Evolutionary conservation across 2,329 filamentous ascomycete species (phyloP).

Genomic region (Dothistroma septosporum): DNA sequence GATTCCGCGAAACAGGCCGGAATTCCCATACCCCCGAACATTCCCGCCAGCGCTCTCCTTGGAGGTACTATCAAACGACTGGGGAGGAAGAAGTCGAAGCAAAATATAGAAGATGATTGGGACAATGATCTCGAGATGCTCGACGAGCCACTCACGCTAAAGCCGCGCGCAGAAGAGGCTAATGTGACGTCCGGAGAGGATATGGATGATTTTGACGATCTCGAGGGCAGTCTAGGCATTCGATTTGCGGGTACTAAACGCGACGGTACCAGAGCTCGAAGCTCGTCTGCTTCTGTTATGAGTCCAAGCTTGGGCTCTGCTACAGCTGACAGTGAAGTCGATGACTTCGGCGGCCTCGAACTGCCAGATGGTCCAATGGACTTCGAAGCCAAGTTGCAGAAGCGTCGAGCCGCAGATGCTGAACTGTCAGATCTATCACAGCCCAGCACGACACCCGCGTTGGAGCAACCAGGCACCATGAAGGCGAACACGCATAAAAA

Average conservation of each 20-base stretch:
- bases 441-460: slow-evolving; percentile 32
- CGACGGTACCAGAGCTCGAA: slow-evolving; percentile 67
- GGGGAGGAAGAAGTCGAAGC: slow-evolving; percentile 52
- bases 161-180: slow-evolving; percentile 30
- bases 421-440: slow-evolving; percentile 34
- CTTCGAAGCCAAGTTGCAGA: slow-evolving; percentile 72
- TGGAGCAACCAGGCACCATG: slow-evolving; percentile 36
- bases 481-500: slow-evolving; percentile 36
- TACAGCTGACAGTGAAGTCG: slow-evolving; percentile 91
- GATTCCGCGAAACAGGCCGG: slow-evolving; percentile 81
- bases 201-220: slow-evolving; percentile 78
- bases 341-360: slow-evolving; percentile 83
- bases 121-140: slow-evolving; percentile 49
- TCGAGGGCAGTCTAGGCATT: slow-evolving; percentile 91
- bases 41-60: slow-evolving; percentile 82
- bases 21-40: slow-evolving; percentile 81
- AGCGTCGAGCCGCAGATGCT: slow-evolving; percentile 55
- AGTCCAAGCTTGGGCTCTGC: slow-evolving; percentile 92
- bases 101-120: slow-evolving; percentile 49
- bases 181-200: slow-evolving; percentile 37
- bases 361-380: slow-evolving; percentile 80
- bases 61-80: slow-evolving; percentile 91
- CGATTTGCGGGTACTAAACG: slow-evolving; percentile 81
- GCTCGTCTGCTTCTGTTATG: slow-evolving; percentile 81
- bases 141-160: slow-evolving; percentile 40